Percentiles rank a stretch among this genome's conserved stretches.
Evolutionary conservation across 2,329 filamentous ascomycete species (phyloP).

Genomic region (Capronia epimyces): DNA sequence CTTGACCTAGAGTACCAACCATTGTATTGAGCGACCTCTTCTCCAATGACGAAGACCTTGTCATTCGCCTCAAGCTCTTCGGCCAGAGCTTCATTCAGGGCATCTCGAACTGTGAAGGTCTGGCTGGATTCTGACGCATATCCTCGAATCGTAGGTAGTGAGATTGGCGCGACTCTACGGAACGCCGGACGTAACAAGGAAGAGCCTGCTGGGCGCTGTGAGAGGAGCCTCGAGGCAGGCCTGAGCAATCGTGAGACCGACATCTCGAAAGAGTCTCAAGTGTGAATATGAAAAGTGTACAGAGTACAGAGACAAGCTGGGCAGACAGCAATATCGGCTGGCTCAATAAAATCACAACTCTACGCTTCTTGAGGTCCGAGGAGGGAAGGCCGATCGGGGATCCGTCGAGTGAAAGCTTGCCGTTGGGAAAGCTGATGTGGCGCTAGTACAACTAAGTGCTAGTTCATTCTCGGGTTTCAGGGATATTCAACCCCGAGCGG

Average conservation of each 20-base stretch:
- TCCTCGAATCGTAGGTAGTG: slow-evolving; percentile 45
- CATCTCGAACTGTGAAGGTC: slow-evolving; percentile 95
- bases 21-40: slow-evolving; percentile 99
- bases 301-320: slow-evolving; percentile 41
- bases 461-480: no score
- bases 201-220: slow-evolving; percentile 44
- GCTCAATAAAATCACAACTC: slow-evolving; percentile 1
- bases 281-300: slow-evolving; percentile 37
- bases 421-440: slow-evolving; percentile 3
- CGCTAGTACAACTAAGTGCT: background rate
- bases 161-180: slow-evolving; percentile 39
- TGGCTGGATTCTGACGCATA: slow-evolving; percentile 63
- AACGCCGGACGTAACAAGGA: slow-evolving; percentile 34
- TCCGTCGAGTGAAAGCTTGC: slow-evolving; percentile 13
- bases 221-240: slow-evolving; percentile 58
- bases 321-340: slow-evolving; percentile 18
- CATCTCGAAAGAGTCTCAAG: slow-evolving; percentile 42
- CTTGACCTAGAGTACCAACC: slow-evolving; percentile 56
- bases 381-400: slow-evolving; percentile 1
- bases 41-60: slow-evolving; percentile 92
- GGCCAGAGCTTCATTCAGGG: slow-evolving; percentile 92
- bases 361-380: background rate
- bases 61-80: slow-evolving; percentile 93
- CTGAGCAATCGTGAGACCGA: slow-evolving; percentile 58
- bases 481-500: background rate